These are phyloP conservation scores for Quambalaria eucalypti DNA, from an alignment of 1,284 basidiomycete genomes.

Conservation along the genomic window DNA sequence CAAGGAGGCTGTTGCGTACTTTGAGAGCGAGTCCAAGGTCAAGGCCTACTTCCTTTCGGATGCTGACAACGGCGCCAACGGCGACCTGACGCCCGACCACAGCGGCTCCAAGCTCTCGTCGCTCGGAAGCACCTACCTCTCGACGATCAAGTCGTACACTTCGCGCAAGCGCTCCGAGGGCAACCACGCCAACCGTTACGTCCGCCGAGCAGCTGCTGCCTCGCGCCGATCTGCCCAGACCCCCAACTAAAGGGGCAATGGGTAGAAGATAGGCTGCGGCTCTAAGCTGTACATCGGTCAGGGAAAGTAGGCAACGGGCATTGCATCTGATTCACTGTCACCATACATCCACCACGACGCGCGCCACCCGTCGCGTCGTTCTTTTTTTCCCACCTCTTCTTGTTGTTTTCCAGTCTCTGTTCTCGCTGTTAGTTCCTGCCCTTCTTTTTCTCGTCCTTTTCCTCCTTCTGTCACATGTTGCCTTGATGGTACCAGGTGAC, in stretches of 20 bases:
- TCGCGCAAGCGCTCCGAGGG: neutral
- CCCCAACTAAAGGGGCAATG: neutral
- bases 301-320: no score
- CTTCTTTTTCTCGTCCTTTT: no score
- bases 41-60: slow-evolving; percentile 27
- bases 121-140: neutral
- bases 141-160: neutral
- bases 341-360: no score
- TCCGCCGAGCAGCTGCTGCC: neutral
- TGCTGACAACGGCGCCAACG: slow-evolving; percentile 18
- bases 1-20: slow-evolving; percentile 18
- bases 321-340: no score
- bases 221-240: neutral
- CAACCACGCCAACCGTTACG: slow-evolving; percentile 1
- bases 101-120: neutral
- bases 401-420: no score
- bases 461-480: no score
- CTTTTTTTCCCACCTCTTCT: no score
- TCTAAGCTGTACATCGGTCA: no score
- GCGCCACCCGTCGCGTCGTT: no score
- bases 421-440: no score
- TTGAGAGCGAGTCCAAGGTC: slow-evolving; percentile 23
- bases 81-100: neutral
- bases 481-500: no score
- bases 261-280: no score